Evolutionary conservation across 345 rosid genomes (phyloP), one percentile per base, ranked within the genome.

Genomic region (Citrus australasica): DNA sequence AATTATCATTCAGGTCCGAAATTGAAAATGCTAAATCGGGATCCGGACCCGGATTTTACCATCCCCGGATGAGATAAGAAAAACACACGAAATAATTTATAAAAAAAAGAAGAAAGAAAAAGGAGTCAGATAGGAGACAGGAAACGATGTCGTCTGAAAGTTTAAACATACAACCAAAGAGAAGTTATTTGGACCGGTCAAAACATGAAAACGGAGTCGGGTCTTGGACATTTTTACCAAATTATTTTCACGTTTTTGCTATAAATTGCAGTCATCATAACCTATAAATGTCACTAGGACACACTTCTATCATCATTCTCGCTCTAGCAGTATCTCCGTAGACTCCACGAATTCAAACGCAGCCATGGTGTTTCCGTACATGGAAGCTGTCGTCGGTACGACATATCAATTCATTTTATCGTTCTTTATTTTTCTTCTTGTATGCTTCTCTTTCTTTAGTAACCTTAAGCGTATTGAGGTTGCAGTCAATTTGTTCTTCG

Each of bases 331-430:
- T 27, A 51, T 27, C 64, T 46, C 76, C 60, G 24, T 21, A 64
- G 77, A 77, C 81, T 35, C 76, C 1, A 33, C 75, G 60, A 17
- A 24, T n/a, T 55, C 58, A 32, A 79, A 55, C 53, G 48, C 81
- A 28, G 74, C 84, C 85, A 95, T 95, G 98, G 92, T 81, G 86
- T 90, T 95, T 78, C 95, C 95, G 19, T 95, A 83, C 89, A 92
- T 95, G 98, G 98, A 93, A 88, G 86, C 95, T 40, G 98, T 93
- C 64, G 97, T 92, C 27, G 89, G 98, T 95, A 86, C 48, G 85
- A 77, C 75, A 51, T 70, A 19, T 51, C 22, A 7, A 38, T 24
- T n/a, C 61, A 28, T 16, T 51, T 58, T 46, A 38, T 55, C 65
- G 24, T 60, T 68, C 11, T 37, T 32, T 37, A 4, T 27, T 55